Evolutionary conservation across 2,329 filamentous ascomycete species (phyloP), one percentile per base, ranked within the genome.

Genomic region (Sporothrix phasma): DNA sequence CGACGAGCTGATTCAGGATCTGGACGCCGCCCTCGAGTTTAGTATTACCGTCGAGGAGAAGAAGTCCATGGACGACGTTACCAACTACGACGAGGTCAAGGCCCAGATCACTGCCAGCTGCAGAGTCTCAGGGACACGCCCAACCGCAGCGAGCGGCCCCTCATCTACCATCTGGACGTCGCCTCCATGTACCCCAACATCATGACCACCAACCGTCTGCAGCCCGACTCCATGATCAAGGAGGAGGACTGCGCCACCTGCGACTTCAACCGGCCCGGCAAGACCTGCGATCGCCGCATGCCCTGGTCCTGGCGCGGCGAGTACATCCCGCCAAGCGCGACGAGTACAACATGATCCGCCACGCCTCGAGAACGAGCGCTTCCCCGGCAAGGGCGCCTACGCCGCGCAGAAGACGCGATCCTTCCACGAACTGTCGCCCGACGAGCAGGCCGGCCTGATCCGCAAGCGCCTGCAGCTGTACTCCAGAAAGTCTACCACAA

Each of bases 111-210:
- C 81, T 3, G 83, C 86, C 84, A 83, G 66, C 77, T 99, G 39
- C 78, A 82, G 61, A 81, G 86, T 67, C 80, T 99, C 61, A 95
- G 89, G 74, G 81, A 87, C 61, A 94, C 88, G 0, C 93, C 94
- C 0, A 92, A 95, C 70, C 84, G 94, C 67, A 86, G 81, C 69
- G 94, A 99, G 74, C 81, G 86, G 49, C 94, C 94, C 4, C 83
- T 95, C 37, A 99, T 99, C 68, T 99, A 99, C 76, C 94, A 99
- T 81, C 80, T 99, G 77, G 94, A 99, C 73, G 95, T 99, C 65
- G 94, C 94, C 19, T 97, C 94, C 66, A 99, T 99, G 94, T 99
- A 99, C 74, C 94, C 94, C 10, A 99, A 99, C 75, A 99, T 99
- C 74, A 99, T 99, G 95, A 99, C 95, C 1, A 99, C 94, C 1